phyloP scores from a whole-genome alignment of 306 rosid genomes.

The Pyrus bretschneideri region DNA sequence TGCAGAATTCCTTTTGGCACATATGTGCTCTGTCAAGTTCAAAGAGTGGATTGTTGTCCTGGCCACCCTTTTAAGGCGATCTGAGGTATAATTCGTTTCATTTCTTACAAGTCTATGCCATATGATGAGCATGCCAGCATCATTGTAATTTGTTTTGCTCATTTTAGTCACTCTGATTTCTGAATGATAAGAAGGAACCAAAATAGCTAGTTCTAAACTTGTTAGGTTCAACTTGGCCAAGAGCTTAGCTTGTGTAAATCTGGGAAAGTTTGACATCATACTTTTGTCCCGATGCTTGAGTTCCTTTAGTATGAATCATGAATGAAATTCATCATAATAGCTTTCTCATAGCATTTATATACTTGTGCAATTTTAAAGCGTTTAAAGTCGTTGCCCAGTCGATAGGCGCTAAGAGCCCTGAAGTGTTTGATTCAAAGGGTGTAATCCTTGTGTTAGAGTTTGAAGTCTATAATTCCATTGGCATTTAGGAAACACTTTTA shows the following conservation, averaged over 20 bases:
- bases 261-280: neutral
- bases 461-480: no score
- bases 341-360: no score
- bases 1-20: constrained; percentile 92
- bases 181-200: neutral
- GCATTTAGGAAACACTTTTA: no score
- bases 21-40: constrained; percentile 95
- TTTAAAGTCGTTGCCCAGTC: no score
- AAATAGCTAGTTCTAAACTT: neutral
- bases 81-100: constrained; percentile 55
- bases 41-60: constrained; percentile 98
- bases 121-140: constrained; percentile 6
- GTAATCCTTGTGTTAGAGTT: no score
- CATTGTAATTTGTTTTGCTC: neutral
- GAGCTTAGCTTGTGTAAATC: neutral
- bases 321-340: no score
- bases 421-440: no score
- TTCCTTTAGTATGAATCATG: neutral
- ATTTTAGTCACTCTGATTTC: neutral
- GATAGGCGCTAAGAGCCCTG: no score
- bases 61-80: constrained; percentile 84
- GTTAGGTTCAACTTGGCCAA: neutral
- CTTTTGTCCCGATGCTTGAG: neutral
- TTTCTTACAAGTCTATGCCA: constrained; percentile 4
- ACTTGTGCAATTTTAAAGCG: no score